These are phyloP conservation scores for Elongisporangium prolatum DNA, from an alignment of 352 stramenopile species.

Conservation along the genomic window DNA sequence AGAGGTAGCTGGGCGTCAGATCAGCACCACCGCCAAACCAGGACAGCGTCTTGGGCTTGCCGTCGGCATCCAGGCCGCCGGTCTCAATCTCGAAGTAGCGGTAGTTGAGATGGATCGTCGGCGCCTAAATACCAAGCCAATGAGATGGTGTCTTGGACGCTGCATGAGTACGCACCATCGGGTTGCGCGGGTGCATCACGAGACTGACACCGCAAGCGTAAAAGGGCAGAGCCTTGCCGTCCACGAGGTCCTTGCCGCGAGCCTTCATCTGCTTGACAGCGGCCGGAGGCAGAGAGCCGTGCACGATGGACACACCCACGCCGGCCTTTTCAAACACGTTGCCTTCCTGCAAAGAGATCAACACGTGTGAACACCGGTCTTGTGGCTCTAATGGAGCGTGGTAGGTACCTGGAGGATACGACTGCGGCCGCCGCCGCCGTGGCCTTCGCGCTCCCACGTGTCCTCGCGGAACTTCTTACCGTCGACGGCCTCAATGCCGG, in stretches of 20 bases:
- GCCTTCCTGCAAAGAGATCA: constrained; percentile 64
- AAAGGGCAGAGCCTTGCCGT: constrained; percentile 88
- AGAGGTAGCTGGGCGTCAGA: constrained; percentile 96
- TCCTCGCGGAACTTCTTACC: constrained; percentile 94
- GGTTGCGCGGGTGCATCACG: constrained; percentile 96
- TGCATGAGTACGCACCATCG: constrained; percentile 28
- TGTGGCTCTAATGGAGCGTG: neutral
- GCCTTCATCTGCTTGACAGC: constrained; percentile 79
- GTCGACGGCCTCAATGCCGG: constrained; percentile 89
- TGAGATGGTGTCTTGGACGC: too few relatives aligned
- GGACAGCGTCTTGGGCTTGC: constrained; percentile 72
- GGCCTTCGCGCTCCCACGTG: constrained; percentile 91
- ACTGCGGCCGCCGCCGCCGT: constrained; percentile 94
- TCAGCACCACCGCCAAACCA: constrained; percentile 97
- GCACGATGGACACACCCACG: constrained; percentile 97
- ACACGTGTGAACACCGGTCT: constrained; percentile 9
- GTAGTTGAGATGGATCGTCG: constrained; percentile 98
- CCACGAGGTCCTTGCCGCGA: constrained; percentile 68
- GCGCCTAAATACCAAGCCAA: constrained; percentile 32
- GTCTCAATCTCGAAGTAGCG: constrained; percentile 97
- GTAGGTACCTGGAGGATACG: constrained; percentile 84
- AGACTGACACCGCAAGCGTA: constrained; percentile 95
- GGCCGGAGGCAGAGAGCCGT: constrained; percentile 92
- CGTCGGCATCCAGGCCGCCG: constrained; percentile 69
- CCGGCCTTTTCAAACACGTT: constrained; percentile 98